phyloP scores from a whole-genome alignment of 805 yeast genomes.

The Jamesozyma lodderae region DNA sequence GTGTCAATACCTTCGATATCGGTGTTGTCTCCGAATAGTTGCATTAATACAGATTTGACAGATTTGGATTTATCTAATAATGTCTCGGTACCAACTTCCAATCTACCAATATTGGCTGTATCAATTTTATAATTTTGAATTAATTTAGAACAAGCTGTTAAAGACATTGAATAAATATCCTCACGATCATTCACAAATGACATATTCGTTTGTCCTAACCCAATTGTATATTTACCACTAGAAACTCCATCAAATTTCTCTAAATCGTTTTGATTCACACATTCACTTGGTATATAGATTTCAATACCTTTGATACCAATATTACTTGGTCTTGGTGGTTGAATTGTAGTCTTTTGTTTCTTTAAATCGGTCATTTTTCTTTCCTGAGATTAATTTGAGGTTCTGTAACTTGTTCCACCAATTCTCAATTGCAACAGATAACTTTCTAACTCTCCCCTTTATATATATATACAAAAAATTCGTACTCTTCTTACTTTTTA shows the following conservation, averaged over 20 bases:
- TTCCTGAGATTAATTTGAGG: too few species aligned
- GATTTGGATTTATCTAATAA: constrained; percentile 93
- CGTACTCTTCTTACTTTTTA: too few species aligned
- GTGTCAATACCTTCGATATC: constrained; percentile 96
- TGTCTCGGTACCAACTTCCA: constrained; percentile 98
- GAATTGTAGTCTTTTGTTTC: constrained; percentile 23
- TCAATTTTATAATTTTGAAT: constrained; percentile 77
- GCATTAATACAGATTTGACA: constrained; percentile 92
- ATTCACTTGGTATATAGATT: constrained; percentile 77
- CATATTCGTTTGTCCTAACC: constrained; percentile 98
- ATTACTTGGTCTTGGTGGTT: constrained; percentile 51
- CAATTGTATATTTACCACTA: constrained; percentile 94
- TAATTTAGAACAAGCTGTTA: constrained; percentile 76
- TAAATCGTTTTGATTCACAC: constrained; percentile 79
- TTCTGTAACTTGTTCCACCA: too few species aligned
- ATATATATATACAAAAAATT: too few species aligned
- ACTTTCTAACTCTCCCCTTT: too few species aligned
- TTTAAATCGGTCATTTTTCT: constrained; percentile 13
- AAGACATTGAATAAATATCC: constrained; percentile 88
- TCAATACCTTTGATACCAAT: constrained; percentile 96
- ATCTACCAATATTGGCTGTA: constrained; percentile 73
- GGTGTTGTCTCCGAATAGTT: constrained; percentile 66
- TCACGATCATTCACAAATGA: constrained; percentile 94
- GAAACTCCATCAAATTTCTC: constrained; percentile 82
- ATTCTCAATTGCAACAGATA: too few species aligned